Evolutionary conservation across 441 rosid genomes (phyloP), one percentile per base, ranked within the genome.

Genomic region (Jatropha podagrica): DNA sequence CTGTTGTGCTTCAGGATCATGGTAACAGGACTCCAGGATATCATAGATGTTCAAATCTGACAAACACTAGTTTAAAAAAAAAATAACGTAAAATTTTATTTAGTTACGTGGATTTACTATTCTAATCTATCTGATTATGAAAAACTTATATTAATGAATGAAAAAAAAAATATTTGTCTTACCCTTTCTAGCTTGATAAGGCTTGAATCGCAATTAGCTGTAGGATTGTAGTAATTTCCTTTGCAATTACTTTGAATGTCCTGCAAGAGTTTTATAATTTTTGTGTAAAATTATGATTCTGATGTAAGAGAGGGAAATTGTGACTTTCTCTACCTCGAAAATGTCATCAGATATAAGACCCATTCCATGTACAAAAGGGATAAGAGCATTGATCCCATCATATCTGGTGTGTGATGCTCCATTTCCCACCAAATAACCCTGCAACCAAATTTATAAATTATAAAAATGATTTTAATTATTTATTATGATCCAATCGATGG

Each of bases 351-450:
- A 88, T 49, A 88, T 79, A 8, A 88, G 86, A 46, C 80, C 90
- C 92, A 88, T 88, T 18, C 92, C 90, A 74, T 85, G 86, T 0
- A 76, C 78, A 37, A 88, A 88, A 12, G 86, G 75, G 64, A 88
- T 59, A 32, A 84, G 76, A 54, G 89, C 85, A 73, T 72, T 75
- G 11, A 41, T 8, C 10, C 83, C 87, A 48, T 83, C 90, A 70
- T 68, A 85, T 65, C 37, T 37, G 2, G 3, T 23, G 23, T 62
- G 74, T 5, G 85, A 63, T 27, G 79, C 85, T 32, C 88, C 92
- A 71, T 88, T 88, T 0, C 92, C 92, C 48, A 87, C 75, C 76
- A 85, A 64, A 77, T 87, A 87, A 40, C 92, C 92, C 92, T 88
- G 76, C 72, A 41, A 14, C 7, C 20, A 56, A 4, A 49, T 23